Evolutionary conservation across 345 rosid genomes (phyloP).

Genomic region (Eucalyptus decipiens): DNA sequence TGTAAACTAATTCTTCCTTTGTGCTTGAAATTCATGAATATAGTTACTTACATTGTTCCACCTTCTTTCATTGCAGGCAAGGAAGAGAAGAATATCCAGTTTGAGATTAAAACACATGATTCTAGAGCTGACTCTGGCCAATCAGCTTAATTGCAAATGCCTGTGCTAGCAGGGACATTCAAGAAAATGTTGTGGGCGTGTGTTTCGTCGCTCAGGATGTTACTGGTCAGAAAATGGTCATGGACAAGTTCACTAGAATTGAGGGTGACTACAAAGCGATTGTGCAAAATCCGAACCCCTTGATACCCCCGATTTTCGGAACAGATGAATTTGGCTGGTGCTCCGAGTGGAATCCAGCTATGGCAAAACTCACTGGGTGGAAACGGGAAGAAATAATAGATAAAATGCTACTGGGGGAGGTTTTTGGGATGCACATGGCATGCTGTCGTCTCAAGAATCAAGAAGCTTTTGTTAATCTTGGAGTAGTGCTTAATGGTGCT

Average conservation of each 20-base stretch:
- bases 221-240: conserved; percentile 79
- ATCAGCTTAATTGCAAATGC: conserved; percentile 85
- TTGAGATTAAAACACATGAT: conserved; percentile 81
- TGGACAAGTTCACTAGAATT: conserved; percentile 96
- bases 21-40: background rate
- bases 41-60: background rate
- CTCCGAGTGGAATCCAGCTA: conserved; percentile 96
- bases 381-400: conserved; percentile 73
- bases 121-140: conserved; percentile 42
- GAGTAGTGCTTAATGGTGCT: conserved; percentile 64
- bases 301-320: conserved; percentile 92
- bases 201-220: conserved; percentile 97
- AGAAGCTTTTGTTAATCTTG: conserved; percentile 72
- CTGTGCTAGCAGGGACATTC: conserved; percentile 82
- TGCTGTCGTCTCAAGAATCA: conserved; percentile 80
- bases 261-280: conserved; percentile 97
- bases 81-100: conserved; percentile 75
- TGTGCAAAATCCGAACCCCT: conserved; percentile 82
- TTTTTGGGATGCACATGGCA: conserved; percentile 61
- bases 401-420: conserved; percentile 84
- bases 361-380: conserved; percentile 75
- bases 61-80: conserved; percentile 42
- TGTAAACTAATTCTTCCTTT: background rate
- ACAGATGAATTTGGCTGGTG: conserved; percentile 95
- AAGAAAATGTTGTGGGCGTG: conserved; percentile 76